Base-by-base conservation (phyloP, 208 protist genomes). In the Trypanosoma avium region DNA sequence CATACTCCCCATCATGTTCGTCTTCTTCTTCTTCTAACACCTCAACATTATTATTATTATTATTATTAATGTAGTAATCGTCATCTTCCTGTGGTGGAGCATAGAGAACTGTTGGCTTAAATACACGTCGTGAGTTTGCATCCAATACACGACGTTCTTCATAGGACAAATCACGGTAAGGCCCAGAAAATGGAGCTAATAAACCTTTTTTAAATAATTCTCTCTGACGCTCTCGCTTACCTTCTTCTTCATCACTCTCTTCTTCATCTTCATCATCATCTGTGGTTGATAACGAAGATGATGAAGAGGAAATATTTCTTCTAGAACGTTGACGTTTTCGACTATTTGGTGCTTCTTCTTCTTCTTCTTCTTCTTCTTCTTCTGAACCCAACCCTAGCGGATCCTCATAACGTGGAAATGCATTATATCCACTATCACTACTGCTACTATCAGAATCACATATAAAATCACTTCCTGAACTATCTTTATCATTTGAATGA, bases 41-140 rank as follows among this genome's bases (percentile, higher is more conserved):
- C n/a, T n/a, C n/a, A n/a, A n/a, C 71, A 26, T 84, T 69, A 12
- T 73, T 67, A 36, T 86, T 73, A 24, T 77, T 76, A 36, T 80
- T 69, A 48, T 56, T 49, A 49, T 63, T 62, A 13, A 61, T 67
- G 26, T 80, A 75, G 7, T 75, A 71, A 15, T 22, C 30, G n/a
- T 27, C 29, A 7, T 57, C 47, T n/a, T 48, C 21, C 50, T 3
- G 38, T 22, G 70, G 60, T 43, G 79, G 82, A 17, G 79, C 56
- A 24, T 85, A 75, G 19, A 78, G 43, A 1, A 59, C 40, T 9
- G 85, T 72, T 0, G 68, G 67, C 36, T 61, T 66, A 43, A 59
- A 27, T 9, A 61, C 38, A 4, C 52, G 46, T 17, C 50, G 19
- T 12, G 56, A 48, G 8, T 54, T 24, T 0, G 40, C 24, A 5